Percentiles rank a stretch among this genome's conserved stretches.
phyloP scores from a whole-genome alignment of 805 yeast genomes.

The Metschnikowia sp. region DNA sequence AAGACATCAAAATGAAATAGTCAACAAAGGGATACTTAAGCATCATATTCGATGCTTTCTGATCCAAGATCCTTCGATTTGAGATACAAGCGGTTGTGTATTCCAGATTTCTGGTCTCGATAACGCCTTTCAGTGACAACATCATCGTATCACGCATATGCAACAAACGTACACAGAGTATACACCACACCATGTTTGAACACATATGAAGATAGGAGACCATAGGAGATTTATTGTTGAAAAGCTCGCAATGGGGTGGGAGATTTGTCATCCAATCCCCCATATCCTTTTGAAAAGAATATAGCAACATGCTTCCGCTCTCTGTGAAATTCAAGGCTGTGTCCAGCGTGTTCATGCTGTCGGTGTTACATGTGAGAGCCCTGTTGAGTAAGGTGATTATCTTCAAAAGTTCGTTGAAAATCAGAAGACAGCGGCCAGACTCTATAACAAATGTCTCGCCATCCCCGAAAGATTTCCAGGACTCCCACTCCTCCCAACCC shows the following conservation, averaged over 20 bases:
- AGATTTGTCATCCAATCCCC: slow-evolving; percentile 9
- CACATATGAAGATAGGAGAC: slow-evolving; percentile 18
- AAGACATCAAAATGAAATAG: slow-evolving; percentile 15
- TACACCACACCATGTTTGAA: slow-evolving; percentile 19
- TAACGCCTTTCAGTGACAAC: slow-evolving; percentile 4
- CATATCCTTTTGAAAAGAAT: slow-evolving; percentile 10
- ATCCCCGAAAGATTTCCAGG: slow-evolving; percentile 16
- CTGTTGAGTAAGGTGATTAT: slow-evolving; percentile 18
- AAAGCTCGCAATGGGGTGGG: slow-evolving; percentile 18
- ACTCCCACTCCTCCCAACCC: slow-evolving; percentile 29
- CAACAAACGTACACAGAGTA: slow-evolving; percentile 17
- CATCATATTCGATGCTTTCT: slow-evolving; percentile 1
- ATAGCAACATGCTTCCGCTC: not conserved
- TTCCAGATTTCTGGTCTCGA: slow-evolving; percentile 11
- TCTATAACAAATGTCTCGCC: slow-evolving; percentile 12
- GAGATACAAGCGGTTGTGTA: slow-evolving; percentile 15
- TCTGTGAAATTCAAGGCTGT: not conserved
- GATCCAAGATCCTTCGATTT: slow-evolving; percentile 11
- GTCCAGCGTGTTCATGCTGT: slow-evolving; percentile 4
- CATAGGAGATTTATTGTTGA: slow-evolving; percentile 16
- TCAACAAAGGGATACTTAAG: slow-evolving; percentile 19
- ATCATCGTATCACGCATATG: slow-evolving; percentile 3
- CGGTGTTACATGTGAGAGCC: slow-evolving; percentile 22
- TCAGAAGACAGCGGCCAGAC: slow-evolving; percentile 21
- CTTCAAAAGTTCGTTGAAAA: slow-evolving; percentile 19